phyloP scores from a whole-genome alignment of 805 yeast genomes.

The Hanseniaspora osmophila region DNA sequence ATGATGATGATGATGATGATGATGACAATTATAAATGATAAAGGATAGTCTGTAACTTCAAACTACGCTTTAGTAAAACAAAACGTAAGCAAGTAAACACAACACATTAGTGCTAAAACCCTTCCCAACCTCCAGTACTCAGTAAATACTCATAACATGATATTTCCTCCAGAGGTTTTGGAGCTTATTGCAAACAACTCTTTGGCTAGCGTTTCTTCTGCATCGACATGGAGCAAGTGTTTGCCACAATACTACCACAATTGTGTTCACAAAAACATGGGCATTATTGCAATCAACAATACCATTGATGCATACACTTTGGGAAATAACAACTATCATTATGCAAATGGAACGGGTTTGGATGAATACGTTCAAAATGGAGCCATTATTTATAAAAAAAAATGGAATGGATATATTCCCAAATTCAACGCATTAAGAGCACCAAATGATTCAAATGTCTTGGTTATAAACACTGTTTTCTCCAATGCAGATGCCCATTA shows the following conservation, averaged over 20 bases:
- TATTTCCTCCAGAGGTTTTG: slow-evolving; percentile 17
- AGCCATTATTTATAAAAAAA: not conserved
- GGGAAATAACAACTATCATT: not conserved
- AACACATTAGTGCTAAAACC: no score
- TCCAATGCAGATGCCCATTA: not conserved
- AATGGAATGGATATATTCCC: not conserved
- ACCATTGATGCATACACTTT: not conserved
- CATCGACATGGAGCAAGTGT: slow-evolving; percentile 15
- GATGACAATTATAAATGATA: no score
- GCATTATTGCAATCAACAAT: slow-evolving; percentile 13
- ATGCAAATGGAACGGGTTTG: not conserved
- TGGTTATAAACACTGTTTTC: not conserved
- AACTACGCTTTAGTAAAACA: no score
- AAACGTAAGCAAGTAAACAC: no score
- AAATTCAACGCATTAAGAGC: not conserved
- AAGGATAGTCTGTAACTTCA: no score
- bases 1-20: no score
- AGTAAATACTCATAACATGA: no score
- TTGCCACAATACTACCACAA: slow-evolving; percentile 7
- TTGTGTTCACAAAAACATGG: slow-evolving; percentile 9
- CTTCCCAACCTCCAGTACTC: no score
- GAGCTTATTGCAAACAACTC: slow-evolving; percentile 13
- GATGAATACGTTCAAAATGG: not conserved
- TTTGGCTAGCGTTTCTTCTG: slow-evolving; percentile 13
- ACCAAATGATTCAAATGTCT: not conserved